Conservation (phyloP, 495 filamentous ascomycete genomes). For the Lasiosphaeria miniovina region DNA sequence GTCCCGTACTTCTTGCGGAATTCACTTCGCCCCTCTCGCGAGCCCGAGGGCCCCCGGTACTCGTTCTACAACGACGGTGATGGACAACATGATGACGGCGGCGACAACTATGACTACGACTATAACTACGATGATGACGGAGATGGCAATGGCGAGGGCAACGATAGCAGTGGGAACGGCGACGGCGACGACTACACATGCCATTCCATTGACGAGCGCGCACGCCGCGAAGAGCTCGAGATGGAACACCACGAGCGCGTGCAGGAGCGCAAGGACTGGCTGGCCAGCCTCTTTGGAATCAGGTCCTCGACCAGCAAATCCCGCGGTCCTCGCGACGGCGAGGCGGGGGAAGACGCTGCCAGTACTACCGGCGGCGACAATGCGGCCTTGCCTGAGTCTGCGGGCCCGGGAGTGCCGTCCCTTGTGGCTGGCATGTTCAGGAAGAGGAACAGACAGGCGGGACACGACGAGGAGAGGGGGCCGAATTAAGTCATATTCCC, state of each 20-base stretch:
- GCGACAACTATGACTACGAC: neutral
- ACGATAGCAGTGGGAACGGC: neutral
- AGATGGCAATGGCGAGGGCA: neutral
- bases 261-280: constrained; percentile 3
- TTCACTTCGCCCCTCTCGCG: too few relatives aligned
- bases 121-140: neutral
- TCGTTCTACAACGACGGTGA: neutral
- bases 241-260: constrained; percentile 3
- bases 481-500: neutral
- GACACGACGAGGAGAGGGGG: constrained; percentile 2
- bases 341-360: neutral
- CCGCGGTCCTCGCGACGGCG: neutral
- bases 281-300: neutral
- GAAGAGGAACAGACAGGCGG: neutral
- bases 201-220: constrained; percentile 1
- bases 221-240: neutral
- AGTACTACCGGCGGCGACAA: neutral
- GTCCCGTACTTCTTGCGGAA: neutral
- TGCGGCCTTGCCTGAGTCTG: neutral
- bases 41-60: too few relatives aligned
- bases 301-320: neutral
- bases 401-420: neutral
- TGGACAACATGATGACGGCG: neutral
- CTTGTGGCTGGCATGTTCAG: neutral
- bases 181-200: neutral